phyloP scores from a whole-genome alignment of 305 asterid genomes.

The Caryopteris hybrid region DNA sequence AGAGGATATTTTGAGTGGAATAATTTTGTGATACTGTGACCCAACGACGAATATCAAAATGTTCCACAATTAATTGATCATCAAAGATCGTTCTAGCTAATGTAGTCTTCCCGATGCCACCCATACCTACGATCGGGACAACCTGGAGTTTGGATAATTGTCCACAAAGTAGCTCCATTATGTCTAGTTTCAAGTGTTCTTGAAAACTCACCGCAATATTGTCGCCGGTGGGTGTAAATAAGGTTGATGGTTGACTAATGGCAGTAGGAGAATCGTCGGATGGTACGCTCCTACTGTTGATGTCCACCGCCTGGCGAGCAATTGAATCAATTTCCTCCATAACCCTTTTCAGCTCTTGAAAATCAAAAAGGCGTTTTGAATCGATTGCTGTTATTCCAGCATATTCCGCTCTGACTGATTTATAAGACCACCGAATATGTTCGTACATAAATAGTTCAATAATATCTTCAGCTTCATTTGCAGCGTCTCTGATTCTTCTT shows the following conservation, averaged over 20 bases:
- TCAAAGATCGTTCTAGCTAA: neutral
- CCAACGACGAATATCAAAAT: neutral
- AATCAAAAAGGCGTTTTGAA: neutral
- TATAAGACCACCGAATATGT: neutral
- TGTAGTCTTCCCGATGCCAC: conserved; percentile 5
- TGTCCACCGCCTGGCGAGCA: neutral
- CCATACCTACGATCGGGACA: neutral
- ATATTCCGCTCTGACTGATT: neutral
- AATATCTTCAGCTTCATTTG: conserved; percentile 11
- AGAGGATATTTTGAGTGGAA: neutral
- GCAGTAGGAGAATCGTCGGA: neutral
- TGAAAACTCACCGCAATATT: neutral
- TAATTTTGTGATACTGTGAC: neutral
- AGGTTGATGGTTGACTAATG: neutral
- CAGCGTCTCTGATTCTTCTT: conserved; percentile 3
- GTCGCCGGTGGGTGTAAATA: neutral
- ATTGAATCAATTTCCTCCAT: conserved; percentile 1
- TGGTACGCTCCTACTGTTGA: neutral
- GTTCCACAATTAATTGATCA: neutral
- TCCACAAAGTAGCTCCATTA: neutral
- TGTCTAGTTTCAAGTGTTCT: neutral
- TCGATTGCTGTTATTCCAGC: neutral
- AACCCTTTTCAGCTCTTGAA: neutral
- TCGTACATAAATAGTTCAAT: neutral
- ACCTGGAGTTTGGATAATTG: neutral